A percentile compares a stretch with the other conserved stretches of the same genome.
phyloP scores from a whole-genome alignment of 1,139 yeast species.

The Diutina siamensis region DNA sequence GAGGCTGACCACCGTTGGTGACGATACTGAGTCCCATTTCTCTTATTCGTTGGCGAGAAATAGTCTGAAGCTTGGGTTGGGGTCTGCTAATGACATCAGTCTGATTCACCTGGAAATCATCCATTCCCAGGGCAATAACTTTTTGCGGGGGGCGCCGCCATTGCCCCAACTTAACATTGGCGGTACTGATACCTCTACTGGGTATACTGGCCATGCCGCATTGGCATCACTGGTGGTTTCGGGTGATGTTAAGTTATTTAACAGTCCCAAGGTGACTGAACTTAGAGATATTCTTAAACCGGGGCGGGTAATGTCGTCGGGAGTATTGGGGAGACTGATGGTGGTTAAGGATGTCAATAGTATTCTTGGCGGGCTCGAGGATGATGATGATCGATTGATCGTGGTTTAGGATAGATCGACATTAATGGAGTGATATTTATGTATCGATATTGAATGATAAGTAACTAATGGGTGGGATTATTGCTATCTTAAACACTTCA shows the following conservation, averaged over 20 bases:
- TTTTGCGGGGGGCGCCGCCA: constrained; percentile 2
- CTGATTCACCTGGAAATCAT: constrained; percentile 30
- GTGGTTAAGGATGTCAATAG: constrained; percentile 23
- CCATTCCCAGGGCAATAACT: background rate
- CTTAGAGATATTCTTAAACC: constrained; percentile 8
- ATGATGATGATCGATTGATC: constrained; percentile 25
- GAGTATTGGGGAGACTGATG: constrained; percentile 25
- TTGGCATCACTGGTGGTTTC: background rate
- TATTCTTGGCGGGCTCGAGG: constrained; percentile 26
- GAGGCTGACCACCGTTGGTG: background rate
- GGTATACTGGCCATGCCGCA: constrained; percentile 1
- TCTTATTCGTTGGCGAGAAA: background rate
- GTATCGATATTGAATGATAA: background rate
- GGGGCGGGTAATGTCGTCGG: constrained; percentile 11
- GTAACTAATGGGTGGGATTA: no score
- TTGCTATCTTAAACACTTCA: no score
- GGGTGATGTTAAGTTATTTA: background rate
- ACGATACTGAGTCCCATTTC: constrained; percentile 8
- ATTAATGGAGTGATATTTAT: background rate
- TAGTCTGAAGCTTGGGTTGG: constrained; percentile 21
- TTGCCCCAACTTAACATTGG: background rate
- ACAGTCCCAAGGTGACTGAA: constrained; percentile 2
- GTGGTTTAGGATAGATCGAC: constrained; percentile 15
- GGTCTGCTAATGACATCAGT: constrained; percentile 30
- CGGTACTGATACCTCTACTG: background rate